phyloP scores from a whole-genome alignment of 2,329 filamentous ascomycete species.

The Plectosphaerella plurivora region DNA sequence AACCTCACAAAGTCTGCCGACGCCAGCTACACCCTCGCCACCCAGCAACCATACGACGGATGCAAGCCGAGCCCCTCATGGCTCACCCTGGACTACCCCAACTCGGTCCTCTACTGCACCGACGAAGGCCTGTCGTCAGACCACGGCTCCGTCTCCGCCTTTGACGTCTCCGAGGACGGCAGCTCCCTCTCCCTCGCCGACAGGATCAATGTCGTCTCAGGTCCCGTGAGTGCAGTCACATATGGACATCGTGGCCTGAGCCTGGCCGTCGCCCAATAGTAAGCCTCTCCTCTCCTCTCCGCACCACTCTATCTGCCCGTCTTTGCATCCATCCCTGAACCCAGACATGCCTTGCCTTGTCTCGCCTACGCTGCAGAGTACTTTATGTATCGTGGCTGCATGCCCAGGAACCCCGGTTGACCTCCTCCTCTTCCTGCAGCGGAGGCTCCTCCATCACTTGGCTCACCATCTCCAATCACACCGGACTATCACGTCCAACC shows the following conservation, averaged over 20 bases:
- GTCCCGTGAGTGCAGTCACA: constrained; percentile 37
- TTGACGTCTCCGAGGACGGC: constrained; percentile 28
- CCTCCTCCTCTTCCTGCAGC: constrained; percentile 16
- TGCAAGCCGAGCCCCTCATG: constrained; percentile 56
- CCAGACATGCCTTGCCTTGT: too few species aligned
- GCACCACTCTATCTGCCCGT: too few species aligned
- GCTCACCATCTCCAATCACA: constrained; percentile 36
- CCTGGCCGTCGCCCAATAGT: constrained; percentile 43
- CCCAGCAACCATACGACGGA: constrained; percentile 34
- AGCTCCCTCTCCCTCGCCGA: constrained; percentile 31
- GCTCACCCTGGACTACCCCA: constrained; percentile 50
- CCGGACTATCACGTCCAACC: constrained; percentile 28
- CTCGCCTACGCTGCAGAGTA: constrained; percentile 6
- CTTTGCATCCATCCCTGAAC: too few species aligned
- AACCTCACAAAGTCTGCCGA: constrained; percentile 27
- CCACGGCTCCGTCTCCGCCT: constrained; percentile 44
- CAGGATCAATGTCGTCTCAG: constrained; percentile 26
- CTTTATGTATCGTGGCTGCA: too few species aligned
- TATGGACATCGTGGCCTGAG: constrained; percentile 36
- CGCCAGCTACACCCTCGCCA: constrained; percentile 28
- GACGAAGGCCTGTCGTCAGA: constrained; percentile 48
- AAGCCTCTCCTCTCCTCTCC: constrained; percentile 16
- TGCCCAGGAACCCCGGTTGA: constrained; percentile 1
- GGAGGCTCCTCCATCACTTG: constrained; percentile 36
- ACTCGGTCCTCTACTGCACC: constrained; percentile 51